Conservation (phyloP, 306 rosid species). For the Vachellia collinsii region DNA sequence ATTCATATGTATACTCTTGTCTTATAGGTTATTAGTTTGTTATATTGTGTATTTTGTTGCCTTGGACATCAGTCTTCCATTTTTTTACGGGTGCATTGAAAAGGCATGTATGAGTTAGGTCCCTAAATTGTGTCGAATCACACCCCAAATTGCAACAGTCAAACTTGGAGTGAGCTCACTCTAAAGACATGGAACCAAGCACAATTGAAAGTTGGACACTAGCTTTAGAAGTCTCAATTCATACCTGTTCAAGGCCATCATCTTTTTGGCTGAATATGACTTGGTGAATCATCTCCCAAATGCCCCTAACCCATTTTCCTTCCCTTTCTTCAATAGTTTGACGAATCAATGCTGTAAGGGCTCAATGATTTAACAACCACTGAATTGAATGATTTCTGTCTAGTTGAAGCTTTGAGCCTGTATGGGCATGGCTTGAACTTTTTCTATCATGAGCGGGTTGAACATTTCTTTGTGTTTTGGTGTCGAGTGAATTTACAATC, state of each 20-base stretch:
- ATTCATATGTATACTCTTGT: background rate
- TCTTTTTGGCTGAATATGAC: background rate
- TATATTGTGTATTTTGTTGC: background rate
- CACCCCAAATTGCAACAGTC: background rate
- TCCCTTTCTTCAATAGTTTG: background rate
- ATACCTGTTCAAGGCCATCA: background rate
- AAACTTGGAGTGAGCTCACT: background rate
- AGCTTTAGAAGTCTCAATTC: background rate
- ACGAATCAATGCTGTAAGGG: background rate
- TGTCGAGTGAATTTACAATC: background rate
- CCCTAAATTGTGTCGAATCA: background rate
- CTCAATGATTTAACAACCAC: background rate
- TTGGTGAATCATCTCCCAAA: background rate
- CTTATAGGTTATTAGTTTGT: background rate
- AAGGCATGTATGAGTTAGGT: background rate
- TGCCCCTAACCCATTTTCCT: background rate
- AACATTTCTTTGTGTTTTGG: background rate
- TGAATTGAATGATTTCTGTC: background rate
- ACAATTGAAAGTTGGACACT: background rate
- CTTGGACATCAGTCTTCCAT: background rate
- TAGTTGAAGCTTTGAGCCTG: background rate
- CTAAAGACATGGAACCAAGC: background rate
- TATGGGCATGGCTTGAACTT: background rate
- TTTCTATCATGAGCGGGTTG: background rate
- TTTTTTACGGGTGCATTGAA: background rate